Conservation (phyloP, 495 filamentous ascomycete species). For the Monascus purpureus region DNA sequence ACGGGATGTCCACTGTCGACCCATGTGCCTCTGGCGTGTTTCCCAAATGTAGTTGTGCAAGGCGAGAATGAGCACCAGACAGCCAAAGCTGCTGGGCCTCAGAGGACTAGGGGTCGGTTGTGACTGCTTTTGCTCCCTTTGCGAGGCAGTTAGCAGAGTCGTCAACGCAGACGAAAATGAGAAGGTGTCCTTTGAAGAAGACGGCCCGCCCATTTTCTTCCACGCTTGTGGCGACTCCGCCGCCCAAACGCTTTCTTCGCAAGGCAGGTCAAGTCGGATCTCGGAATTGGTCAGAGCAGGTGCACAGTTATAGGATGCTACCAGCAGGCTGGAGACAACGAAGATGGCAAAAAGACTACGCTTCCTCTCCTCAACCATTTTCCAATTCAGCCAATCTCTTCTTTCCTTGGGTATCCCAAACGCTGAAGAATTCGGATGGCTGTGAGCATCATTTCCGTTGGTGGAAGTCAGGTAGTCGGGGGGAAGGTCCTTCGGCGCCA, state of each 20-base stretch:
- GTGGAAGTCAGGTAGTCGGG: conserved; percentile 22
- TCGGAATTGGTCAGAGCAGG: conserved; percentile 91
- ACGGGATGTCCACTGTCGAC: conserved; percentile 76
- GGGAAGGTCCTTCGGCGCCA: conserved; percentile 24
- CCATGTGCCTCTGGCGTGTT: conserved; percentile 80
- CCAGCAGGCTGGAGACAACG: conserved; percentile 75
- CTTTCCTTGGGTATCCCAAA: conserved; percentile 50
- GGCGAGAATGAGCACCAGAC: conserved; percentile 85
- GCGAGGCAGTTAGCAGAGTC: conserved; percentile 64
- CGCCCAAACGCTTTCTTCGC: conserved; percentile 84
- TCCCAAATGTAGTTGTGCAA: conserved; percentile 99
- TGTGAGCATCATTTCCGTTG: conserved; percentile 2
- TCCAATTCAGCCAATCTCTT: conserved; percentile 82
- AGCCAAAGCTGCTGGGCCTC: conserved; percentile 87
- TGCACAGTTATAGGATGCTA: conserved; percentile 83
- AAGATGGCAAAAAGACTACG: conserved; percentile 89
- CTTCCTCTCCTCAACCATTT: conserved; percentile 78
- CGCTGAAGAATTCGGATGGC: conserved; percentile 15
- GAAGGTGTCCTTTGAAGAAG: conserved; percentile 45
- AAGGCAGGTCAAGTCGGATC: conserved; percentile 79
- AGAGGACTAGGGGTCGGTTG: conserved; percentile 47
- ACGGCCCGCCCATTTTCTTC: conserved; percentile 57
- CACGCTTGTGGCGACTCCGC: conserved; percentile 71
- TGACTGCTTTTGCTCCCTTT: conserved; percentile 48
- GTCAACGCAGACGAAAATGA: conserved; percentile 68